Percentiles rank a stretch among this genome's conserved stretches.
Evolutionary conservation across 345 rosid genomes (phyloP).

Genomic region (Bruguiera parviflora): DNA sequence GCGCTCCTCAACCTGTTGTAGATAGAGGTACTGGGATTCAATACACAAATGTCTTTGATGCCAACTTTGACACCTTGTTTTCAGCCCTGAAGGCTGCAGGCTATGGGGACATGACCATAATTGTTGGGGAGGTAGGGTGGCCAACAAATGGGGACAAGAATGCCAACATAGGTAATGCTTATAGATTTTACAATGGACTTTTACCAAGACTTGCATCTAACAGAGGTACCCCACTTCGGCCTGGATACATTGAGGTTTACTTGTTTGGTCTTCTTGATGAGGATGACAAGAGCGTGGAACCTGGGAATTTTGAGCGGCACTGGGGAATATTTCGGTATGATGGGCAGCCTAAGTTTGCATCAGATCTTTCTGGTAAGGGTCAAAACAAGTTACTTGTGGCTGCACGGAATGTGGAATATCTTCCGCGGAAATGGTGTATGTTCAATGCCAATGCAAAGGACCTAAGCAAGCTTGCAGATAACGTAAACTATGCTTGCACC

Average conservation of each 20-base stretch:
- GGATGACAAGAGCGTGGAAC: conserved; percentile 84
- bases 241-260: conserved; percentile 52
- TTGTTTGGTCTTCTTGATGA: conserved; percentile 77
- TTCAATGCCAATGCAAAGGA: conserved; percentile 61
- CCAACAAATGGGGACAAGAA: conserved; percentile 91
- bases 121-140: conserved; percentile 92
- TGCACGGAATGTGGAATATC: conserved; percentile 59
- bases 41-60: conserved; percentile 79
- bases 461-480: conserved; percentile 54
- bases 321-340: conserved; percentile 84
- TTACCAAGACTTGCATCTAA: conserved; percentile 49
- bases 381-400: conserved; percentile 49
- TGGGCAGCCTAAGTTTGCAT: conserved; percentile 66
- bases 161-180: conserved; percentile 55
- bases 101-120: conserved; percentile 49
- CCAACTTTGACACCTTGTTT: conserved; percentile 82
- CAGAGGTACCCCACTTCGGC: conserved; percentile 71
- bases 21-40: conserved; percentile 48
- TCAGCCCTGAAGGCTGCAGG: conserved; percentile 60
- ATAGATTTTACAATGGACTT: conserved; percentile 67
- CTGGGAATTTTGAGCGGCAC: conserved; percentile 88
- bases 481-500: conserved; percentile 68
- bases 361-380: conserved; percentile 63
- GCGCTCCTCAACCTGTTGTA: conserved; percentile 42
- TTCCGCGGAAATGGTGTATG: conserved; percentile 67